Base-by-base conservation (phyloP, 805 yeast genomes). In the Myxozyma kluyveri region DNA sequence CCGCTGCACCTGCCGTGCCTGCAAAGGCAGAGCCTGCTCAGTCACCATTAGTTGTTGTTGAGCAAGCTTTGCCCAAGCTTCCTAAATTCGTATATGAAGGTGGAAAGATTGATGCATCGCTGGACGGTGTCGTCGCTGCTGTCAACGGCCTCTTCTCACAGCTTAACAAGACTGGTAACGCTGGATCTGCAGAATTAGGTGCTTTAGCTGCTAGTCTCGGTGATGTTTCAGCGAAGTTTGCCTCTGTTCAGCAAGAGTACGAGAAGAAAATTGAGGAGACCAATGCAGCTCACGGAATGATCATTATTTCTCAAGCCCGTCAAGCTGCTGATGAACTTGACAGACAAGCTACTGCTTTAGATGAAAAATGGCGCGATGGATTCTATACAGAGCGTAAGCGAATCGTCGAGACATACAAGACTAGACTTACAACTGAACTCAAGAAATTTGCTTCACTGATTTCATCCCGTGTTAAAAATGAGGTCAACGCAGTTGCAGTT, bases 361-460 rank as follows among this genome's bases (percentile, higher is more conserved):
- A 69, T 72, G 73, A 74, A 49, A 75, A 77, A 49, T 80, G 85
- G 67, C 73, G 81, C 61, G 68, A 74, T 38, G 83, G 85, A 61
- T 83, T 84, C 64, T 79, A 79, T 53, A 66, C 68, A n/a, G 85
- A 83, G 62, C 82, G 85, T 64, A 63, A 73, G 44, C 77, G 76
- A 50, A 74, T 88, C 61, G 83, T 83, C 58, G 66, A 72, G 42
- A 81, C 81, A 60, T 83, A 83, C 65, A 73, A 79, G 54, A 69
- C 72, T 42, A 78, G 82, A 59, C 73, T 91, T 59, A 66, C 69
- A 19, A 69, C 73, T 17, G 96, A 89, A 68, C 74, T 89, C 48
- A 79, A 79, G 59, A 82, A 86, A 33, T 78, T 88, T 52, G 80
- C 79, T 65, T 74, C 80, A 60, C 79, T 82, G 10, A 52, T 43